These are phyloP conservation scores for Panellus pusillus DNA, from an alignment of 768 basidiomycete species.

Conservation along the genomic window DNA sequence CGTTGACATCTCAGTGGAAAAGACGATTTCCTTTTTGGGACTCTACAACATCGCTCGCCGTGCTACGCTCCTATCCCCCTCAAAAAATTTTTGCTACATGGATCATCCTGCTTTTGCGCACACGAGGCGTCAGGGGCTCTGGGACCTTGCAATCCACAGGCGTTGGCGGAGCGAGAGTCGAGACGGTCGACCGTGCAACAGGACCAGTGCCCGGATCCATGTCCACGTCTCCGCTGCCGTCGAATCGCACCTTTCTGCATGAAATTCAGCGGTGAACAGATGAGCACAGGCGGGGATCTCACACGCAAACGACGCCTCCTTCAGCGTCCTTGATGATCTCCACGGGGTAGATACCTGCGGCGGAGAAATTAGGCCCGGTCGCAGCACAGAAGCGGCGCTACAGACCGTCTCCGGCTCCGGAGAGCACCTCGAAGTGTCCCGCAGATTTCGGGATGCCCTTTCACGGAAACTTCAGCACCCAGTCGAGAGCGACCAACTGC, in stretches of 20 bases:
- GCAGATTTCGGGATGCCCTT: constrained; percentile 8
- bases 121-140: background rate
- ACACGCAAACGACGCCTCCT: constrained; percentile 13
- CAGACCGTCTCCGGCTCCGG: constrained; percentile 14
- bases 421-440: constrained; percentile 14
- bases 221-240: constrained; percentile 15
- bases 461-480: background rate
- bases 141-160: background rate
- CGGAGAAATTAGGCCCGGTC: background rate
- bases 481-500: no score
- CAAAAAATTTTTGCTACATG: constrained; percentile 11
- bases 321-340: constrained; percentile 9
- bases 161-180: no score
- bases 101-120: constrained; percentile 2
- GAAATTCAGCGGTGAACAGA: background rate
- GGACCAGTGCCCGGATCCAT: background rate
- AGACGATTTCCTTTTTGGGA: background rate
- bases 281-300: background rate
- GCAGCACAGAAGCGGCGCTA: background rate
- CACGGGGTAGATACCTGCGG: constrained; percentile 13
- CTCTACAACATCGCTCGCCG: background rate
- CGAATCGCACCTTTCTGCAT: constrained; percentile 16
- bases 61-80: constrained; percentile 4
- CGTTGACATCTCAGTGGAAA: constrained; percentile 40
- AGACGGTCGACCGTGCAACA: no score